Evolutionary conservation across 345 rosid species (phyloP), one percentile per base, ranked within the genome.

Genomic region (Barbarea vulgaris): DNA sequence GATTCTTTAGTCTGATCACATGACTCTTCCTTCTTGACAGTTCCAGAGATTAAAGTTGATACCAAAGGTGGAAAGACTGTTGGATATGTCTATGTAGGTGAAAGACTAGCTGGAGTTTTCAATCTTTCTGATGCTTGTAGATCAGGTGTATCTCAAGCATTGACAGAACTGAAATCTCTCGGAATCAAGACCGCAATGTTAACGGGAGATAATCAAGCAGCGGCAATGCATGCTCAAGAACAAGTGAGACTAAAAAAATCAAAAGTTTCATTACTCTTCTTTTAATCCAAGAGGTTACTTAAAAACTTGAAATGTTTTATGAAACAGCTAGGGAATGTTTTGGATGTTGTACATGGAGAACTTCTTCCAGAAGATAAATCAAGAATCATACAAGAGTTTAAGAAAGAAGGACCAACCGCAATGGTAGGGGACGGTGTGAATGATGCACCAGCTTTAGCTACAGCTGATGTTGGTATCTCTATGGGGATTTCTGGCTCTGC

Each of bases 401-500:
- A 89, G 83, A 77, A 76, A 55, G 86, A 84, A 67, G 99, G 97
- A 19, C 69, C 79, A 79, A 88, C 93, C 0, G 91, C 85, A 0
- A 95, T 92, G 99, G 80, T 90, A 17, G 99, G 98, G 39, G 98
- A 95, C 62, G 99, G 97, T 10, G 30, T 95, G 24, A 95, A 95
- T 9, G 99, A 95, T 73, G 96, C 99, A 17, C 99, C 97, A 2
- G 97, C 99, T 30, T 83, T 95, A 65, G 98, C 96, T 12, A 85
- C 85, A 21, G 94, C 98, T 1, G 90, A 93, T 73, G 84, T 93
- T 22, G 99, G 99, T 15, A 93, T 95, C 42, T 95, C 99, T 0
- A 95, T 89, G 99, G 98, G 99, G 1, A 67, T 96, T 64, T 93
- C 99, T 0, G 96, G 98, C 61, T 96, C 99, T 0, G 96, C 99